Evolutionary conservation across 2,329 filamentous ascomycete species (phyloP).

Genomic region (Penicillium hordei): DNA sequence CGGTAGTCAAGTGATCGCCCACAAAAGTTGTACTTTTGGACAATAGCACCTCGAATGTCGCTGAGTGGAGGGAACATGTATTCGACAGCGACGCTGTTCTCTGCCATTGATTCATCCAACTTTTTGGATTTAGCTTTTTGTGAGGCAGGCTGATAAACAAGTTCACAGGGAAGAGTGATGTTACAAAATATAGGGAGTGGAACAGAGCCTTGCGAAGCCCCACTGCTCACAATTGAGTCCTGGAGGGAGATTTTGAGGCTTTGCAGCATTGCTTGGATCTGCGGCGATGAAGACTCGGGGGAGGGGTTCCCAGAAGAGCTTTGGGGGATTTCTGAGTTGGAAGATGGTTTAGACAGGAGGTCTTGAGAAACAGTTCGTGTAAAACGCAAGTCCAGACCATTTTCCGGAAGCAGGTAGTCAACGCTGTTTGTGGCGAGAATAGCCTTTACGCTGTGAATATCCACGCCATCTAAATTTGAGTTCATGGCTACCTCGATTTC

Average conservation of each 20-base stretch:
- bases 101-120: background rate
- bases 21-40: slow-evolving; percentile 35
- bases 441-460: slow-evolving; percentile 32
- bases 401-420: slow-evolving; percentile 44
- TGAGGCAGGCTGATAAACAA: slow-evolving; percentile 13
- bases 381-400: slow-evolving; percentile 41
- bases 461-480: slow-evolving; percentile 12
- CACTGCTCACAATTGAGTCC: slow-evolving; percentile 19
- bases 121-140: background rate
- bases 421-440: slow-evolving; percentile 33
- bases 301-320: slow-evolving; percentile 33
- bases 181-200: slow-evolving; percentile 35
- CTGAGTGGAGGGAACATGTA: slow-evolving; percentile 39
- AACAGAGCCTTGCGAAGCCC: slow-evolving; percentile 7
- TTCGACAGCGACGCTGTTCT: slow-evolving; percentile 25
- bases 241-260: slow-evolving; percentile 26
- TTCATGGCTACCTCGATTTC: slow-evolving; percentile 33
- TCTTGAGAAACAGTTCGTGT: slow-evolving; percentile 35
- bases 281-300: background rate
- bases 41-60: slow-evolving; percentile 28
- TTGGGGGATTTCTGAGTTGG: slow-evolving; percentile 26
- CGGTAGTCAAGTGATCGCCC: slow-evolving; percentile 34
- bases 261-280: slow-evolving; percentile 17
- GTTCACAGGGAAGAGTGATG: slow-evolving; percentile 30
- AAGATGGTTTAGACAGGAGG: slow-evolving; percentile 18